phyloP scores from a whole-genome alignment of 2,329 filamentous ascomycete species.

The Colletotrichum sp. region DNA sequence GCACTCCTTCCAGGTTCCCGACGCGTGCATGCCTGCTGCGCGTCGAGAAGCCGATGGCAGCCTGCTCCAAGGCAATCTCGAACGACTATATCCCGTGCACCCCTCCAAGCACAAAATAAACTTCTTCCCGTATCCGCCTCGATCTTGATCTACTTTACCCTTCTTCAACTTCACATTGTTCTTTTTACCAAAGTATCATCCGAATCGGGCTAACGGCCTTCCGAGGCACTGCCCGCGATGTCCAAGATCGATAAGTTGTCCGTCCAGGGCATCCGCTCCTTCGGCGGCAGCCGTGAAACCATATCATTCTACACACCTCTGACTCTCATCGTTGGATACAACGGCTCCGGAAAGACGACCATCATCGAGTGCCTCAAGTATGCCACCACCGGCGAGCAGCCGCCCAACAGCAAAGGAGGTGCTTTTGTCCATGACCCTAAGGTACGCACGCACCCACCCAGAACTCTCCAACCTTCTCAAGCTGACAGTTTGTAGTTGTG shows the following conservation, averaged over 20 bases:
- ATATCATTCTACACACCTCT: slow-evolving; percentile 91
- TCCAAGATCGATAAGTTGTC: slow-evolving; percentile 89
- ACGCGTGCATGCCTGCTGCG: background rate
- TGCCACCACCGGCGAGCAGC: slow-evolving; percentile 91
- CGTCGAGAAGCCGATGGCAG: background rate
- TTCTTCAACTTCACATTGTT: background rate
- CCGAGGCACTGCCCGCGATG: slow-evolving; percentile 44
- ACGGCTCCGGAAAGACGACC: slow-evolving; percentile 97
- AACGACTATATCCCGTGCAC: background rate
- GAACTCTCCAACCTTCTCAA: background rate
- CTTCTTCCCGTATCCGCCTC: background rate
- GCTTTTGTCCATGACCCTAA: slow-evolving; percentile 99
- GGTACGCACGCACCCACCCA: slow-evolving; percentile 41
- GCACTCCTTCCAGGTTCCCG: background rate
- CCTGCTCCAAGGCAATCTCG: background rate
- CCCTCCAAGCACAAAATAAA: background rate
- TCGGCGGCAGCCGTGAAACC: slow-evolving; percentile 73
- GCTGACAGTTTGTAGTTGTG: slow-evolving; percentile 56
- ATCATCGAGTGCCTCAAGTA: slow-evolving; percentile 99
- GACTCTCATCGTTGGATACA: slow-evolving; percentile 95
- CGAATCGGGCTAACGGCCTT: background rate
- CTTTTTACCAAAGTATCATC: background rate
- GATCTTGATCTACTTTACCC: background rate
- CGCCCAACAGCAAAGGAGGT: slow-evolving; percentile 87
- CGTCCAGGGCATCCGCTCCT: slow-evolving; percentile 84